phyloP scores from a whole-genome alignment of 202 grass and related monocot species.

The Eragrostis tef region DNA sequence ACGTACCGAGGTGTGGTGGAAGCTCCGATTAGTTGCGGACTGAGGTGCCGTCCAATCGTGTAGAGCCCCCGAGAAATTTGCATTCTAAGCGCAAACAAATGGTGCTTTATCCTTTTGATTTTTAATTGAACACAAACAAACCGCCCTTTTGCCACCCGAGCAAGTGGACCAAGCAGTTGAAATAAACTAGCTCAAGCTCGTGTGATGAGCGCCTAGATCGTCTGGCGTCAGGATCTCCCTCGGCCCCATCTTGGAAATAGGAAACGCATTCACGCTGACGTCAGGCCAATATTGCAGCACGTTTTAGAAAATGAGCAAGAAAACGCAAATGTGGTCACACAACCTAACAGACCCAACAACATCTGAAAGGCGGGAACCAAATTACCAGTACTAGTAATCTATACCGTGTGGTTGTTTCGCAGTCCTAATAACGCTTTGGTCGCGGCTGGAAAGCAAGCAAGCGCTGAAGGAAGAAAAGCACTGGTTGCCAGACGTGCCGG shows the following conservation, averaged over 20 bases:
- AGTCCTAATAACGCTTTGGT: too few species aligned
- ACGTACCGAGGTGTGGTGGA: not conserved
- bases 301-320: too few species aligned
- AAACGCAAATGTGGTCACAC: not conserved
- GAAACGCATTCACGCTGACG: too few species aligned
- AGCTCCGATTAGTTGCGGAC: conserved; percentile 12
- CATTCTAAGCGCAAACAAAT: not conserved
- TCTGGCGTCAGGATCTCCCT: not conserved
- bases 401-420: too few species aligned
- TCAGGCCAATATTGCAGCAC: too few species aligned
- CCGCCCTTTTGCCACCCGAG: not conserved
- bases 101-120: too few species aligned
- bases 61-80: not conserved
- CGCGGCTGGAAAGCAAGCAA: too few species aligned
- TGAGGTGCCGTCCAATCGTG: not conserved
- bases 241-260: not conserved
- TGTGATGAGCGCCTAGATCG: not conserved
- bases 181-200: not conserved
- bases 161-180: not conserved
- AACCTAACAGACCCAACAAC: not conserved
- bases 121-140: not conserved
- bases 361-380: too few species aligned
- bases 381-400: too few species aligned
- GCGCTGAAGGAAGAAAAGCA: too few species aligned
- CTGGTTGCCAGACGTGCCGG: too few species aligned